A percentile compares a stretch with the other conserved stretches of the same genome.
phyloP scores from a whole-genome alignment of 768 basidiomycete genomes.

The Trametopsis cervina region DNA sequence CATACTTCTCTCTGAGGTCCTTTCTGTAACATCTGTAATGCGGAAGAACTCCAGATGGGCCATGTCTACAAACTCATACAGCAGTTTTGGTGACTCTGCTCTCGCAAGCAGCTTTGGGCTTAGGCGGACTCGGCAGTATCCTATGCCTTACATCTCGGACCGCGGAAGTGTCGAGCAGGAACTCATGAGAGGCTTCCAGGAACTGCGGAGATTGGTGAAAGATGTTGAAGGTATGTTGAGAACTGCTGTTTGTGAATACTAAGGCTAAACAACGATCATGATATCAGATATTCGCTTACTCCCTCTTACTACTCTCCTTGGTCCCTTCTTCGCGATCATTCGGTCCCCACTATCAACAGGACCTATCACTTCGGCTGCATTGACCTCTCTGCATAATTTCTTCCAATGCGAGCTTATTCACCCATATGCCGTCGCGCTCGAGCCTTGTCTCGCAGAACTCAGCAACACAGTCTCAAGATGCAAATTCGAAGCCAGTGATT shows the following conservation, averaged over 20 bases:
- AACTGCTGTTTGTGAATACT: neutral
- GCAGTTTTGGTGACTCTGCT: constrained; percentile 50
- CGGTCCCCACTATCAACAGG: constrained; percentile 93
- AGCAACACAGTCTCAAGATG: constrained; percentile 91
- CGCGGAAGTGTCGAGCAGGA: constrained; percentile 67
- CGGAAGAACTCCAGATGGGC: constrained; percentile 98
- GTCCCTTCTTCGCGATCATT: constrained; percentile 90
- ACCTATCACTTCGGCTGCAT: constrained; percentile 92
- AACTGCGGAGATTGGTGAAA: constrained; percentile 68
- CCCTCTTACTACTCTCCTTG: constrained; percentile 58
- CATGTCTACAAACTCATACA: constrained; percentile 53
- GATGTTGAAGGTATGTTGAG: constrained; percentile 52
- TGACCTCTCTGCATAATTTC: constrained; percentile 83
- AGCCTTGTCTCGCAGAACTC: constrained; percentile 68
- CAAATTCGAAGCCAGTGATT: constrained; percentile 96
- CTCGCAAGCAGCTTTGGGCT: constrained; percentile 72
- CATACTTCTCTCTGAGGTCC: constrained; percentile 84
- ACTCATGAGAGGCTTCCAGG: constrained; percentile 86
- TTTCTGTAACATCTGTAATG: constrained; percentile 90
- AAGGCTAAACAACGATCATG: neutral
- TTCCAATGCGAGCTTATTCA: constrained; percentile 73
- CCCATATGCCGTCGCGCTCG: constrained; percentile 46
- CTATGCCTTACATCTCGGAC: constrained; percentile 34
- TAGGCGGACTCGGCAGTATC: constrained; percentile 48
- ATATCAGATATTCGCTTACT: constrained; percentile 49